Evolutionary conservation across 2,329 filamentous ascomycete species (phyloP).

Genomic region (Alternaria hordeiaustralica): DNA sequence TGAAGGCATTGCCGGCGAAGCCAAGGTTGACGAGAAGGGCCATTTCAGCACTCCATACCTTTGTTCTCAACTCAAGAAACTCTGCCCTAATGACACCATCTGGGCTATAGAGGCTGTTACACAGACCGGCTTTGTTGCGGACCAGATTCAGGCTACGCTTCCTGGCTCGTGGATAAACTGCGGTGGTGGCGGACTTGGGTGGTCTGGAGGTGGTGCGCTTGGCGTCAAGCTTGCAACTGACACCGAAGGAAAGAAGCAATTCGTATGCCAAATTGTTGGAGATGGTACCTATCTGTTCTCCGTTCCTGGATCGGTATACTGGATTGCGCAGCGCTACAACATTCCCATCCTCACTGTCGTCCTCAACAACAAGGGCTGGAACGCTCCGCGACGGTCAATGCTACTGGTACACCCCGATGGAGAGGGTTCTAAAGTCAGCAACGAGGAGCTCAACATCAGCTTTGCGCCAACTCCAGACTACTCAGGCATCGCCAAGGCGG

Average conservation of each 20-base stretch:
- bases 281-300: conserved; percentile 73
- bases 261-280: conserved; percentile 62
- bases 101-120: conserved; percentile 82
- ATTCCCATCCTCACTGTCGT: conserved; percentile 72
- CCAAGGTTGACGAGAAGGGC: conserved; percentile 66
- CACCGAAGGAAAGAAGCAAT: conserved; percentile 50
- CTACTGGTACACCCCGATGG: conserved; percentile 71
- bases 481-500: conserved; percentile 70
- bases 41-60: conserved; percentile 67
- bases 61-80: conserved; percentile 62
- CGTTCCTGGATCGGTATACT: conserved; percentile 70
- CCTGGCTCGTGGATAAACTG: conserved; percentile 83
- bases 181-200: conserved; percentile 79
- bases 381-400: conserved; percentile 67
- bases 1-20: conserved; percentile 64
- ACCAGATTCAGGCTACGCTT: conserved; percentile 71
- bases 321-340: conserved; percentile 70
- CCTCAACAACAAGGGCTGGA: conserved; percentile 75
- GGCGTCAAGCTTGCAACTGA: conserved; percentile 77
- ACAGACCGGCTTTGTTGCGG: conserved; percentile 68
- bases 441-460: conserved; percentile 70
- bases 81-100: conserved; percentile 70
- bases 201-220: conserved; percentile 76
- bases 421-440: conserved; percentile 65
- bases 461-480: conserved; percentile 72